Base-by-base conservation (phyloP, 2,329 filamentous ascomycete species). In the Penicillium brasilianum region DNA sequence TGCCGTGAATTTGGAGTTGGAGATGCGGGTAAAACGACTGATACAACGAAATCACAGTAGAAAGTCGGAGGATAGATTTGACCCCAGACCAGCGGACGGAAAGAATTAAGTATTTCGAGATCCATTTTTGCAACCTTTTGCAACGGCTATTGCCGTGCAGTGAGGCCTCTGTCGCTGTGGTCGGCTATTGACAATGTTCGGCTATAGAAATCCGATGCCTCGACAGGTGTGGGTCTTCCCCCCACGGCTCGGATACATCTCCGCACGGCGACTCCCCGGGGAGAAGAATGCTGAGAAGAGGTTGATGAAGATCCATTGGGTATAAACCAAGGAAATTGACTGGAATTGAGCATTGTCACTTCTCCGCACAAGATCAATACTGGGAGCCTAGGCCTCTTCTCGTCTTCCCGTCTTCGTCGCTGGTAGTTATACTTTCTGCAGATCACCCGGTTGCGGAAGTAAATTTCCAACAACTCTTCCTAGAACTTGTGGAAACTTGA, bases 141-240 rank as follows among this genome's bases (percentile, higher is more conserved):
- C 53, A 37, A 43, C 62, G 61, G 63, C 44, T 61, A 59, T 63
- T 65, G 60, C 22, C 3, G 1, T 39, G 25, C 28, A 14, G 18
- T 22, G 44, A 48, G 48, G 60, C 9, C 46, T 58, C 52, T 50
- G 55, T 30, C 11, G 34, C 20, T 41, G 55, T 28, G 4, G 49
- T 11, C 63, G 63, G 61, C 59, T 57, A 62, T 62, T 64, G 63
- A 60, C 22, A 22, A 11, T 10, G 22, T 13, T 60, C 63, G 63
- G 63, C 43, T 55, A 60, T 57, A 63, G 59, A 60, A 61, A 62
- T 66, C 61, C 61, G 63, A 66, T 16, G 48, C 48, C 48, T 50
- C 25, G 10, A 5, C 22, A 4, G 6, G 28, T 50, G 44, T 48
- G 44, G 28, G n/a, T 28, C 9, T 10, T 4, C 30, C n/a, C 46